Percentiles rank a stretch among this genome's conserved stretches.
Evolutionary conservation across 2,329 filamentous ascomycete genomes (phyloP).

Genomic region (Fusarium mangiferae): DNA sequence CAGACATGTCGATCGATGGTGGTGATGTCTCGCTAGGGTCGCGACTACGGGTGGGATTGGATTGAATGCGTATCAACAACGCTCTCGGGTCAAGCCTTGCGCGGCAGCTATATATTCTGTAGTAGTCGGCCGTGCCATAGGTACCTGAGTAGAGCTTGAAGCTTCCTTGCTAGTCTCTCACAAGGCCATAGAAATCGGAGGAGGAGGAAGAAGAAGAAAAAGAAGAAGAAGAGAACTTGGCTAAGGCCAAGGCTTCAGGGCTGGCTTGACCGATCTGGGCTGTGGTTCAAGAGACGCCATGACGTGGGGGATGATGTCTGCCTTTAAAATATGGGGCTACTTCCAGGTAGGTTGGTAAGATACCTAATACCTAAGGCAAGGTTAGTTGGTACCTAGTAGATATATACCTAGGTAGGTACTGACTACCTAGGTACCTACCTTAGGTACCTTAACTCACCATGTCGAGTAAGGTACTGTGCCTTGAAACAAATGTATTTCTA

Average conservation of each 20-base stretch:
- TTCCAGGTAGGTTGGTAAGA: background rate
- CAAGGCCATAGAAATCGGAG: background rate
- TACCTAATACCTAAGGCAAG: background rate
- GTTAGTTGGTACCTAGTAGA: no score
- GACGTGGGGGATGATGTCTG: constrained; percentile 30
- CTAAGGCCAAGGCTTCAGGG: constrained; percentile 17
- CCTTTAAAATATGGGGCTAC: constrained; percentile 29
- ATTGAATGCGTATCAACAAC: constrained; percentile 8
- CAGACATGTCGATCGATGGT: constrained; percentile 30
- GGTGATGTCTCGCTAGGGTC: background rate
- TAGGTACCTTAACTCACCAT: background rate
- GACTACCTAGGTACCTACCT: background rate
- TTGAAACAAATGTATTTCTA: background rate
- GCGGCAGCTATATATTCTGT: constrained; percentile 23
- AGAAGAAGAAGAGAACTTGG: background rate
- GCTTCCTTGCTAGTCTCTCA: constrained; percentile 11
- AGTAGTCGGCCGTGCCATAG: constrained; percentile 34
- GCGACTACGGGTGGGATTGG: constrained; percentile 8
- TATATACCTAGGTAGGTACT: no score
- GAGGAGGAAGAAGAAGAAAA: background rate
- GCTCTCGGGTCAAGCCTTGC: constrained; percentile 25
- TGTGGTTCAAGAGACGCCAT: constrained; percentile 27
- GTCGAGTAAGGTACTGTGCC: background rate
- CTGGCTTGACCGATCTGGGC: constrained; percentile 24
- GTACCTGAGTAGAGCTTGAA: constrained; percentile 10